Evolutionary conservation across 768 basidiomycete genomes (phyloP), one percentile per base, ranked within the genome.

Genomic region (Suillus luteus): DNA sequence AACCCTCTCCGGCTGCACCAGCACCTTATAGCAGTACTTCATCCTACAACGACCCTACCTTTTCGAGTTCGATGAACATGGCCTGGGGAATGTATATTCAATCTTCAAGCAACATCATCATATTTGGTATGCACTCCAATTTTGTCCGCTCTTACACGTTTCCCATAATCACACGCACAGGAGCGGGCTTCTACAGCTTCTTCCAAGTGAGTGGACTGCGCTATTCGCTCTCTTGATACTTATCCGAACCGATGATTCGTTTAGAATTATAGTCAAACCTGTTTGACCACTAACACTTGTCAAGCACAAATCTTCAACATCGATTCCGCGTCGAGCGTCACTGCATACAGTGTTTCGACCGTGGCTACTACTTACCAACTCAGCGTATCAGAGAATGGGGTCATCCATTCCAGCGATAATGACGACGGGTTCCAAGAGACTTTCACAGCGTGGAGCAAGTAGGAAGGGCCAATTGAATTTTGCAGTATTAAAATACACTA

Each of bases 151-250:
- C 46, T 61, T 24, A 62, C 65, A 70, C 24, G 61, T 10, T 15
- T 24, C 64, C 46, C 2, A 58, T 54, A 5, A 58, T 41, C 6
- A 31, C 9, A 17, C 17, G 6, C 51, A 27, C 59, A 81, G 81
- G 83, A 41, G 82, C 78, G 5, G 84, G 84, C 1, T 72, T 82
- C 55, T 85, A 85, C 73, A 82, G 78, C 69, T 85, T 85, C 75
- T 85, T 80, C 81, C 74, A 76, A 69, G 82, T 79, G 68, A 59
- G 69, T 61, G 10, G 22, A 7, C 27, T 11, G 5, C 14, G 7
- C 19, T 37, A 2, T 19, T 6, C 33, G 24, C 43, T 27, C 11
- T 43, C 17, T 52, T 12, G 27, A 40, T 49, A 62, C 31, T 22
- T 9, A 65, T 59, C 12, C 58, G 67, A 24, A 14, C 12, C 11